Percentiles rank a stretch among this genome's conserved stretches.
Conservation (phyloP, 495 filamentous ascomycete species). For the Tuber microsphaerosporum region DNA sequence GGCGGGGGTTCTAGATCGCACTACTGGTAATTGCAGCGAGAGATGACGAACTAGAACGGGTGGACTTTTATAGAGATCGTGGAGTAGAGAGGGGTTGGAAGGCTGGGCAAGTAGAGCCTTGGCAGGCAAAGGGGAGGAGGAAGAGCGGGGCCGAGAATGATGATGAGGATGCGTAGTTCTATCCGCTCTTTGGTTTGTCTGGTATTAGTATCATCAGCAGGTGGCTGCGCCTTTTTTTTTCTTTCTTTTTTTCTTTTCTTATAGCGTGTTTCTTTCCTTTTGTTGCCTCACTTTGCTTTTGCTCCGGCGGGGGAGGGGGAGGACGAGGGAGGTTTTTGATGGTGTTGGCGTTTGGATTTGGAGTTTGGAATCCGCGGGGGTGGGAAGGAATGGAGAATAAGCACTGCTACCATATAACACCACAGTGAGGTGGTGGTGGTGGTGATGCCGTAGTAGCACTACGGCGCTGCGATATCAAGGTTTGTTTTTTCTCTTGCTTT, state of each 20-base stretch:
- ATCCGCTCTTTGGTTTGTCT: not conserved
- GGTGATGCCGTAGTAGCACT: not conserved
- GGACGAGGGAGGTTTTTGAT: not conserved
- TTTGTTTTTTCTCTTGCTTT: not conserved
- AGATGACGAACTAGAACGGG: slow-evolving; percentile 33
- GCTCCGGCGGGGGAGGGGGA: not conserved
- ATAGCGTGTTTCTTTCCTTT: not conserved
- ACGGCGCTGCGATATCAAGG: not conserved
- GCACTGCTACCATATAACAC: not conserved
- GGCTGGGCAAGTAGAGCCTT: slow-evolving; percentile 14
- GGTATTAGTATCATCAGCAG: not conserved
- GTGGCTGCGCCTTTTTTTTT: not conserved
- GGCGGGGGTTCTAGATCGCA: slow-evolving; percentile 16
- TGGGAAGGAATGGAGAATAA: not conserved
- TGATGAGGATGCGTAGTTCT: slow-evolving; percentile 28
- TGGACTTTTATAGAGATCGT: slow-evolving; percentile 26
- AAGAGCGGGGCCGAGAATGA: slow-evolving; percentile 18
- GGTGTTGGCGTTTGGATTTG: not conserved
- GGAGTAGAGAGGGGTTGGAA: slow-evolving; percentile 17
- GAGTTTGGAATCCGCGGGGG: not conserved
- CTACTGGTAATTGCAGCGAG: slow-evolving; percentile 38
- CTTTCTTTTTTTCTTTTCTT: not conserved
- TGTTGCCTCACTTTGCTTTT: not conserved
- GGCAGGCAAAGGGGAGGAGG: slow-evolving; percentile 25
- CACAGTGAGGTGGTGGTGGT: not conserved